Base-by-base conservation (phyloP, 1,284 basidiomycete genomes). In the Rhizoctonia solani region DNA sequence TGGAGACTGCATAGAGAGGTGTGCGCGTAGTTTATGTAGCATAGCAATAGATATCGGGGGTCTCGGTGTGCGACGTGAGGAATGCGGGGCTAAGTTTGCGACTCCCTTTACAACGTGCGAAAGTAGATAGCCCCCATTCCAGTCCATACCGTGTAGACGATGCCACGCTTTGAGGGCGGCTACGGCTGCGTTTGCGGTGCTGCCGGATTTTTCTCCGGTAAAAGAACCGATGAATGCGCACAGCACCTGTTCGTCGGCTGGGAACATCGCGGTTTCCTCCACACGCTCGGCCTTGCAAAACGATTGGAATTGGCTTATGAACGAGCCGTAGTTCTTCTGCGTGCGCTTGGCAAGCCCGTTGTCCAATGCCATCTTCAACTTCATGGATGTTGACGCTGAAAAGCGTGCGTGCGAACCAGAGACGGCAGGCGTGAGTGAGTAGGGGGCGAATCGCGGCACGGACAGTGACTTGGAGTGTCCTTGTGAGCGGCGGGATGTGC, bases 91-190 rank as follows among this genome's bases (percentile, higher is more conserved):
- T 1, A 73, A 59, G 21, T 72, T 72, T 5, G 71, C 50, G 13
- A 73, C 72, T 4, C 75, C 76, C 9, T 69, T 63, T 0, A 77
- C 44, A 0, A 76, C 63, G 4, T 73, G 69, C 0, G 54, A 53
- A 1, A 78, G 71, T 0, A 68, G 69, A 0, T 55, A 6, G 3
- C 71, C 61, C 0, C 74, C 75, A 1, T 72, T 50, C 75, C 75
- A 79, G 0, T 55, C n/a, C 1, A 50, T 54, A 19, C 70, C 66
- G 30, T 77, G 71, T 0, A 67, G 29, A 6, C 69, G 44, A 54
- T 79, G 77, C 74, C 74, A 77, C 2, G 74, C 72, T 44, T 73
- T 73, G 1, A 79, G 19, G 9, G 23, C 69, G 8, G 61, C 11
- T 0, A 71, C n/a, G 16, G 69, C 23, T 14, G 72, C 74, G 13